A percentile compares a stretch with the other conserved stretches of the same genome.
These are phyloP conservation scores for Trichophyton mentagrophytes DNA, from an alignment of 2,329 filamentous ascomycete species.

Conservation along the genomic window DNA sequence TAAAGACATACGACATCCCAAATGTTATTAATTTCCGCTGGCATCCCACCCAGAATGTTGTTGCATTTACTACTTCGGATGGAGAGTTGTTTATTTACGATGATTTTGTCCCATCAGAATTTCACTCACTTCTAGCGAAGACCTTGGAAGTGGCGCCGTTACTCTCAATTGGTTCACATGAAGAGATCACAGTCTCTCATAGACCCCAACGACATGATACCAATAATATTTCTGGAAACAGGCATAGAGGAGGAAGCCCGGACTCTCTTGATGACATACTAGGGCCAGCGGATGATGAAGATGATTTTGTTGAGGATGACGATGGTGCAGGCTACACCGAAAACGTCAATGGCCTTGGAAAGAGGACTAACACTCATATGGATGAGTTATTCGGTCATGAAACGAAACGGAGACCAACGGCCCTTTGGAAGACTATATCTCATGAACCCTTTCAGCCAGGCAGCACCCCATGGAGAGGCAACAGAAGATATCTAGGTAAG, in stretches of 20 bases:
- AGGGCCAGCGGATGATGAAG: slow-evolving; percentile 45
- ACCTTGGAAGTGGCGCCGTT: slow-evolving; percentile 66
- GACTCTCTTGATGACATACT: slow-evolving; percentile 79
- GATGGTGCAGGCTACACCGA: slow-evolving; percentile 81
- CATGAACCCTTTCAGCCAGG: slow-evolving; percentile 87
- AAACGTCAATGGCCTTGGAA: slow-evolving; percentile 50
- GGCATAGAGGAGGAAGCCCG: slow-evolving; percentile 47
- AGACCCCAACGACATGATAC: slow-evolving; percentile 41
- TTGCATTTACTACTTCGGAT: slow-evolving; percentile 84
- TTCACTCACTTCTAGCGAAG: slow-evolving; percentile 38
- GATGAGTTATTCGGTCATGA: slow-evolving; percentile 33
- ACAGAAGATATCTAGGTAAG: slow-evolving; percentile 75
- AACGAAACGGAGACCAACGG: slow-evolving; percentile 40
- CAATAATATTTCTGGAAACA: slow-evolving; percentile 31
- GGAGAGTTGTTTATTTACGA: slow-evolving; percentile 85
- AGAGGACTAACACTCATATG: slow-evolving; percentile 44
- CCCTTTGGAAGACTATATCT: slow-evolving; percentile 48
- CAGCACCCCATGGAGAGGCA: slow-evolving; percentile 89
- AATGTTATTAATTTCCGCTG: slow-evolving; percentile 79
- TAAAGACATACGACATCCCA: slow-evolving; percentile 64
- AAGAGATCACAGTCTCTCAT: slow-evolving; percentile 54
- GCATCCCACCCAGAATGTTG: slow-evolving; percentile 79
- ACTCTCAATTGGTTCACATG: slow-evolving; percentile 63
- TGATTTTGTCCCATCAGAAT: slow-evolving; percentile 41
- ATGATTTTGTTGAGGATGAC: slow-evolving; percentile 87